Evolutionary conservation across 495 filamentous ascomycete genomes (phyloP).

Genomic region (Letharia lupina): DNA sequence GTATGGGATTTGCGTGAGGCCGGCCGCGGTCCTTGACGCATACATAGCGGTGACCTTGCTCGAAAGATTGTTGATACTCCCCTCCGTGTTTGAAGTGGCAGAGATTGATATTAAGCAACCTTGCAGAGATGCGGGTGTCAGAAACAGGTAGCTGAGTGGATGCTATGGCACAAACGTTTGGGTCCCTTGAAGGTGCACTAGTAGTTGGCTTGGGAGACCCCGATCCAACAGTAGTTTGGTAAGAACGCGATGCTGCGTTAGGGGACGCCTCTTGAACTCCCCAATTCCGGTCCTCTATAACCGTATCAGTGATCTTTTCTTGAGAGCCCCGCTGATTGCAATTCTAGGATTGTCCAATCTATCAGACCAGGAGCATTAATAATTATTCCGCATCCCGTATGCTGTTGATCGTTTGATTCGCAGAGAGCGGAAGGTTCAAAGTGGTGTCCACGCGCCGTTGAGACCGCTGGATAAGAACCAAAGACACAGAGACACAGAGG

Average conservation of each 20-base stretch:
- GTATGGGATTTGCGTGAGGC: background rate
- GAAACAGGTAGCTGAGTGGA: background rate
- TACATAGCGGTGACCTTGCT: background rate
- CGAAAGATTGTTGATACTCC: background rate
- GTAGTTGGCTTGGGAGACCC: background rate
- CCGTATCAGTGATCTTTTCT: background rate
- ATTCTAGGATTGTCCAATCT: background rate
- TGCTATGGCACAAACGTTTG: background rate
- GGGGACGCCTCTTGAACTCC: background rate
- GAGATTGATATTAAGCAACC: background rate
- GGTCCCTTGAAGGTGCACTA: background rate
- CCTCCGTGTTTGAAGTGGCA: background rate
- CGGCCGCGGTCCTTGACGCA: background rate
- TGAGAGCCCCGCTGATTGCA: background rate
- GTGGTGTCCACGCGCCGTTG: background rate
- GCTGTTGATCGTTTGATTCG: background rate
- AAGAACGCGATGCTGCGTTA: background rate
- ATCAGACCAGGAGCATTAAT: background rate
- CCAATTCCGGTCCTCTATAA: background rate
- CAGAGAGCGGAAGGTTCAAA: background rate
- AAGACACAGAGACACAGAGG: background rate
- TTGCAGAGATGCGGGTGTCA: background rate
- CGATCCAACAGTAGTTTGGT: constrained; percentile 3
- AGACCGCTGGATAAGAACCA: background rate
- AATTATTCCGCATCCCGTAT: background rate